Evolutionary conservation across 192 early-diverging fungal species (phyloP).

Genomic region (Coemansia sp.): DNA sequence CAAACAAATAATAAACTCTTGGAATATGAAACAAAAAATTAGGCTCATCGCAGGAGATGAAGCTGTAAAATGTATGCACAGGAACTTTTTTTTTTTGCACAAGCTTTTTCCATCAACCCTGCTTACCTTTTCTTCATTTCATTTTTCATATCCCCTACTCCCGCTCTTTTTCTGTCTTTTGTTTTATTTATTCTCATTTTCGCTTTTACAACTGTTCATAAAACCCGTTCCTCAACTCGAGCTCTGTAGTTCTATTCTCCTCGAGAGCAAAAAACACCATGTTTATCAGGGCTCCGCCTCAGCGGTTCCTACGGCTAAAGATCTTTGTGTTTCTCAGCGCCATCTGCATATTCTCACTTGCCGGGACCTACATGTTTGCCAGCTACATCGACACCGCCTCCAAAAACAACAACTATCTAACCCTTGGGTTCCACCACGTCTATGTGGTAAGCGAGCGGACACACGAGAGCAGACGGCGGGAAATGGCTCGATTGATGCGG

Average conservation of each 20-base stretch:
- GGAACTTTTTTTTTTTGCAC: neutral
- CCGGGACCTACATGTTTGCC: slow-evolving; percentile 38
- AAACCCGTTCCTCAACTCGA: too few relatives aligned
- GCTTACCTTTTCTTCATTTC: neutral
- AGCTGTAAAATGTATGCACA: neutral
- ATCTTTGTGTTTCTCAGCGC: slow-evolving; percentile 21
- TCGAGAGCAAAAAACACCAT: neutral
- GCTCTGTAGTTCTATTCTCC: neutral
- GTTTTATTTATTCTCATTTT: neutral
- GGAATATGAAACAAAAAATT: neutral
- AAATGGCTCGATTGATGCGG: slow-evolving; percentile 21
- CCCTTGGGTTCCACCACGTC: slow-evolving; percentile 33
- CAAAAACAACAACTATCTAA: slow-evolving; percentile 16
- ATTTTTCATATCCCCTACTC: neutral
- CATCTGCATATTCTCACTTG: neutral
- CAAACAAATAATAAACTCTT: neutral
- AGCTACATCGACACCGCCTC: slow-evolving; percentile 31
- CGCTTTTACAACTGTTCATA: too few relatives aligned
- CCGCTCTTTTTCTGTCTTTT: neutral
- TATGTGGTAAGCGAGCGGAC: slow-evolving; percentile 23
- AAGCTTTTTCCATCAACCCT: neutral
- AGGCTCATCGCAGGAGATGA: neutral
- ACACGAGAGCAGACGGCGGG: slow-evolving; percentile 10
- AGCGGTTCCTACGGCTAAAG: slow-evolving; percentile 15
- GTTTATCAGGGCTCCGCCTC: slow-evolving; percentile 21